A percentile compares a stretch with the other conserved stretches of the same genome.
Conservation (phyloP, 176 grass and related monocot genomes). For the Carex scoparia region DNA sequence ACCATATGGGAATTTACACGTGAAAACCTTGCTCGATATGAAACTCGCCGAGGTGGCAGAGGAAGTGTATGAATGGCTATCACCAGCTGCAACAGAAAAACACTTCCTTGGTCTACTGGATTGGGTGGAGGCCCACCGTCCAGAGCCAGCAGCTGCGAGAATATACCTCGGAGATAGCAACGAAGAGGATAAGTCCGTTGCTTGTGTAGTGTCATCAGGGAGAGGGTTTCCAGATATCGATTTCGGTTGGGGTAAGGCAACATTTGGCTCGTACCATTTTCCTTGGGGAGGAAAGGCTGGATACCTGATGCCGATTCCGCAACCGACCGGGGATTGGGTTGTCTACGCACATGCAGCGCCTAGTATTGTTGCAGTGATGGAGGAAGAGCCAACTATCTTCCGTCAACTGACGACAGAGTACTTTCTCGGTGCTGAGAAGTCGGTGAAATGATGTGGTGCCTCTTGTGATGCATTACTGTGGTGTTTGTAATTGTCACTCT, state of each 20-base stretch:
- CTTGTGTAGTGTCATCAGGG: conserved; percentile 56
- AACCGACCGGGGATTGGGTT: conserved; percentile 50
- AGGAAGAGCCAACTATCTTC: conserved; percentile 53
- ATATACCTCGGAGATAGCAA: conserved; percentile 33
- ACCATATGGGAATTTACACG: conserved; percentile 27
- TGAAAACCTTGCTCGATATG: conserved; percentile 18
- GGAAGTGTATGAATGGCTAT: conserved; percentile 49
- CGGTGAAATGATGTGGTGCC: background rate
- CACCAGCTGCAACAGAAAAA: conserved; percentile 32
- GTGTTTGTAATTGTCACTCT: background rate
- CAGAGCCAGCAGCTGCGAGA: conserved; percentile 30
- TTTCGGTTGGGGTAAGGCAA: conserved; percentile 59
- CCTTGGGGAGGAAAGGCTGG: conserved; percentile 49
- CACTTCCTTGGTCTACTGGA: conserved; percentile 53
- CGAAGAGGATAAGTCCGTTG: background rate
- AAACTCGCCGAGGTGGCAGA: conserved; percentile 42
- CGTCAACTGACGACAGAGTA: conserved; percentile 27
- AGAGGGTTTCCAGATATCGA: conserved; percentile 46
- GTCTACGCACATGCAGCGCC: conserved; percentile 44
- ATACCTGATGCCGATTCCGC: conserved; percentile 76
- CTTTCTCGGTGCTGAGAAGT: conserved; percentile 24
- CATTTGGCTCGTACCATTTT: conserved; percentile 68
- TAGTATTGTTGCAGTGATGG: conserved; percentile 50
- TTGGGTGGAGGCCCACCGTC: conserved; percentile 53
- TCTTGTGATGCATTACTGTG: background rate